Percentiles rank a stretch among this genome's conserved stretches.
Conservation (phyloP, 495 filamentous ascomycete genomes). For the Cercophora sp. region DNA sequence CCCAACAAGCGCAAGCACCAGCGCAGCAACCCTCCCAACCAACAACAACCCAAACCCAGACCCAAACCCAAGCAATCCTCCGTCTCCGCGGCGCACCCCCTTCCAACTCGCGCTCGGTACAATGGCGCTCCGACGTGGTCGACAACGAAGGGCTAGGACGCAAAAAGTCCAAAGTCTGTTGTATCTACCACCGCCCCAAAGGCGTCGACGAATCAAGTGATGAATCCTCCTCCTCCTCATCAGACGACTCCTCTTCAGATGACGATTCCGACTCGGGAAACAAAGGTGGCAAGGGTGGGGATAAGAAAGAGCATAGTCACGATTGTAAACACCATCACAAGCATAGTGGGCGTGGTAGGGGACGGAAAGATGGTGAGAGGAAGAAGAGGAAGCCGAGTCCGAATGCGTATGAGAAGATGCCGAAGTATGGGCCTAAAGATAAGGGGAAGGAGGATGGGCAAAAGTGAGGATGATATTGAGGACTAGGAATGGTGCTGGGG, state of each 20-base stretch:
- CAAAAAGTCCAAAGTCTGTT: slow-evolving; percentile 97
- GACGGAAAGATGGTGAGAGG: slow-evolving; percentile 34
- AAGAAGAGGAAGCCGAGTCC: slow-evolving; percentile 63
- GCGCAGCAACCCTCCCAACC: no score
- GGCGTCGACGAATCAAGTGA: slow-evolving; percentile 81
- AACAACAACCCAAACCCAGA: slow-evolving; percentile 20
- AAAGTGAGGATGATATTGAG: slow-evolving; percentile 1
- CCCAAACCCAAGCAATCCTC: slow-evolving; percentile 36
- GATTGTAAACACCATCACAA: slow-evolving; percentile 29
- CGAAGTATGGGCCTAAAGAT: slow-evolving; percentile 48
- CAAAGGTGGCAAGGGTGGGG: not conserved
- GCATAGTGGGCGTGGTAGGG: slow-evolving; percentile 25
- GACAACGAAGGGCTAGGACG: slow-evolving; percentile 95
- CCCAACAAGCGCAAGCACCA: slow-evolving; percentile 17
- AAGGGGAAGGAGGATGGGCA: slow-evolving; percentile 10
- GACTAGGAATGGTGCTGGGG: not conserved
- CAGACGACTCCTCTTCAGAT: slow-evolving; percentile 44
- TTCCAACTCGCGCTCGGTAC: slow-evolving; percentile 53
- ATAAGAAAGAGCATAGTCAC: slow-evolving; percentile 26
- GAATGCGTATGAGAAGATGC: slow-evolving; percentile 95
- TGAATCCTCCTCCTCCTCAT: slow-evolving; percentile 64
- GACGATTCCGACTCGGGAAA: slow-evolving; percentile 31
- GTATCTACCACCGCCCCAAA: slow-evolving; percentile 89
- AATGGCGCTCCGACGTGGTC: slow-evolving; percentile 90
- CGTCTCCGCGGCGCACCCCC: slow-evolving; percentile 42